A percentile compares a stretch with the other conserved stretches of the same genome.
phyloP scores from a whole-genome alignment of 1,139 yeast genomes.

The Arxiozyma telluris region DNA sequence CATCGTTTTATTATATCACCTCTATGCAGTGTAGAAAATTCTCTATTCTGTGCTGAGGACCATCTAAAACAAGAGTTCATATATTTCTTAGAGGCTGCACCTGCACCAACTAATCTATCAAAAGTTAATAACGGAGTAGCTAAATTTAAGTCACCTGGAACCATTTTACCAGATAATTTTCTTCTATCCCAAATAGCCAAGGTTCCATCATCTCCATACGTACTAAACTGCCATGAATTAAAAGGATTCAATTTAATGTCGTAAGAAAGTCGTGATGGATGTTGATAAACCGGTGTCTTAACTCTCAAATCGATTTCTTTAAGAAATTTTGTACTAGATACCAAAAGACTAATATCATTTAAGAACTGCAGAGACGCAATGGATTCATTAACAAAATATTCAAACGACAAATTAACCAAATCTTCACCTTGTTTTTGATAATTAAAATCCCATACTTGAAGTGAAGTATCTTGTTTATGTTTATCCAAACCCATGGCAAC shows the following conservation, averaged over 20 bases:
- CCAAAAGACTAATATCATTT: slow-evolving; percentile 52
- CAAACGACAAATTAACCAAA: slow-evolving; percentile 46
- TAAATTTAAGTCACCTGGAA: slow-evolving; percentile 17
- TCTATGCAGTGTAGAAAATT: slow-evolving; percentile 70
- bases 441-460: slow-evolving; percentile 76
- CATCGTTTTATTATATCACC: slow-evolving; percentile 76
- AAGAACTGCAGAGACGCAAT: slow-evolving; percentile 60
- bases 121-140: slow-evolving; percentile 56
- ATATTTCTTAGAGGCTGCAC: slow-evolving; percentile 51
- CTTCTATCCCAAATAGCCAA: slow-evolving; percentile 84
- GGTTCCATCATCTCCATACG: slow-evolving; percentile 77
- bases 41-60: slow-evolving; percentile 60
- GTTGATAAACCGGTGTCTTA: slow-evolving; percentile 62
- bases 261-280: slow-evolving; percentile 65
- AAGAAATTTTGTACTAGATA: slow-evolving; percentile 70
- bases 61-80: slow-evolving; percentile 62
- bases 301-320: slow-evolving; percentile 70
- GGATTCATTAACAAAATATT: slow-evolving; percentile 67
- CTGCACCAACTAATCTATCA: slow-evolving; percentile 48
- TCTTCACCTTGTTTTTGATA: slow-evolving; percentile 37
- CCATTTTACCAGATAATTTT: slow-evolving; percentile 35
- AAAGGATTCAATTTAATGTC: slow-evolving; percentile 66
- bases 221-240: slow-evolving; percentile 54
- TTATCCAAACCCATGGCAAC: slow-evolving; percentile 78
- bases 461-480: slow-evolving; percentile 66